These are phyloP conservation scores for Panellus pusillus DNA, from an alignment of 768 basidiomycete genomes.

Conservation along the genomic window DNA sequence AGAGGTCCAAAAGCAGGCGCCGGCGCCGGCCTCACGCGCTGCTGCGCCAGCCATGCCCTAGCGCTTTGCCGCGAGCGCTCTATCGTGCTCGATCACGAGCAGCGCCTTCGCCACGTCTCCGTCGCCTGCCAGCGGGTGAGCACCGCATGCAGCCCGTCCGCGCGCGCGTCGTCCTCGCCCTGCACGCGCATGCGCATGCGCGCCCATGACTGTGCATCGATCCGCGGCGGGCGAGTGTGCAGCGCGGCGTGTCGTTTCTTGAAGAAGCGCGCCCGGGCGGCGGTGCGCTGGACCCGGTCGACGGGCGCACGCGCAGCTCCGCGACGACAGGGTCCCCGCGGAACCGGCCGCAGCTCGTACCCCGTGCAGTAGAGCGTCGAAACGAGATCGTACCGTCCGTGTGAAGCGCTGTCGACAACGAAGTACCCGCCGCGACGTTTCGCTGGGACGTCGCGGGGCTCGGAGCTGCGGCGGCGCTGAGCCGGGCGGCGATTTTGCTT, in stretches of 20 bases:
- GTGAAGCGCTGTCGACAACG: slow-evolving; percentile 18
- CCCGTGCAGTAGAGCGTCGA: slow-evolving; percentile 26
- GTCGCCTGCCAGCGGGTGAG: slow-evolving; percentile 22
- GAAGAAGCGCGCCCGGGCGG: slow-evolving; percentile 24
- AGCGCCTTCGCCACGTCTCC: slow-evolving; percentile 22
- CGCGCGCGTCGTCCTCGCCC: background rate
- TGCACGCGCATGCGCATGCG: slow-evolving; percentile 15
- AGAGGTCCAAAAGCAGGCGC: background rate
- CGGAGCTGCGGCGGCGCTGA: background rate
- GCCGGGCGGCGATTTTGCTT: background rate
- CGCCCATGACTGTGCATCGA: slow-evolving; percentile 21
- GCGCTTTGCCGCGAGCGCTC: slow-evolving; percentile 18
- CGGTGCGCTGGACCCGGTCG: background rate
- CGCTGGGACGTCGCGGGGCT: background rate
- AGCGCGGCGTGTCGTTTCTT: slow-evolving; percentile 23
- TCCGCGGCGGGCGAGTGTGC: slow-evolving; percentile 22
- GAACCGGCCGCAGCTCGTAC: slow-evolving; percentile 19
- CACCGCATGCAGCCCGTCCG: slow-evolving; percentile 5
- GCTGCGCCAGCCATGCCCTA: slow-evolving; percentile 22
- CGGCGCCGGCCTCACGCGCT: background rate
- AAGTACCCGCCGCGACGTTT: slow-evolving; percentile 26
- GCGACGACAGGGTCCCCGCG: slow-evolving; percentile 24
- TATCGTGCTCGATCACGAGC: slow-evolving; percentile 23
- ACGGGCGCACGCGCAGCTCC: slow-evolving; percentile 22
- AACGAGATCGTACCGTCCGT: slow-evolving; percentile 22